Base-by-base conservation (phyloP, 805 yeast genomes). In the Saturnispora zaruensis region DNA sequence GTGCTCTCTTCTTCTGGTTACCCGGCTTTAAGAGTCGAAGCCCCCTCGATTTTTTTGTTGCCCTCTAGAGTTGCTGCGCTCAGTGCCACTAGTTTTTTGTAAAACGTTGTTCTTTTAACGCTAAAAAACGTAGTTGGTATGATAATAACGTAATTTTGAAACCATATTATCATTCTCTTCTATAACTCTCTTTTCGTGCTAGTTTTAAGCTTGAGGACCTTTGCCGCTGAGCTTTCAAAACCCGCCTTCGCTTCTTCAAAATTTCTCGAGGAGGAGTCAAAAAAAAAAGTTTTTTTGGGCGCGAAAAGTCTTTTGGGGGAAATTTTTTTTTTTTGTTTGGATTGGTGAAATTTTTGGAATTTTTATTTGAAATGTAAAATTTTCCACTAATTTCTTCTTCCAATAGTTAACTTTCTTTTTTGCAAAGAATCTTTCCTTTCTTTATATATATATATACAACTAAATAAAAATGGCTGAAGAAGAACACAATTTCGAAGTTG, bases 401-500 rank as follows among this genome's bases (percentile, higher is more conserved):
- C 41, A 26, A 48, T 42, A 51, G 18, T 38, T 16, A 30, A 30
- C 40, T 36, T 36, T 36, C 40, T 36, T 36, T 20, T 36, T 18
- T 28, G 32, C 32, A 28, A 28, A 28, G 32, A 28, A 28, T 28
- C 13, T 28, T 11, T 28, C 32, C 32, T 28, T 28, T 28, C 32
- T 28, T 30, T 28, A 28, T 3, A 18, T 28, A 14, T 28, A 14
- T 14, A 42, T 30, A 42, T 18, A 42, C 28, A 42, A 20, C n/a
- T 20, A 25, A 28, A 28, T 25, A 24, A 43, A 32, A 26, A 63
- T 63, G 66, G 61, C 66, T 56, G 71, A 67, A 64, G 69, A 66
- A 66, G 69, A 66, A 60, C 96, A 89, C 82, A 79, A 82, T 75
- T 91, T 91, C 77, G 97, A 90, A 78, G 80, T 90, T 81, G 98